These are phyloP conservation scores for Datisca glomerata DNA, from an alignment of 306 rosid species.

Conservation along the genomic window DNA sequence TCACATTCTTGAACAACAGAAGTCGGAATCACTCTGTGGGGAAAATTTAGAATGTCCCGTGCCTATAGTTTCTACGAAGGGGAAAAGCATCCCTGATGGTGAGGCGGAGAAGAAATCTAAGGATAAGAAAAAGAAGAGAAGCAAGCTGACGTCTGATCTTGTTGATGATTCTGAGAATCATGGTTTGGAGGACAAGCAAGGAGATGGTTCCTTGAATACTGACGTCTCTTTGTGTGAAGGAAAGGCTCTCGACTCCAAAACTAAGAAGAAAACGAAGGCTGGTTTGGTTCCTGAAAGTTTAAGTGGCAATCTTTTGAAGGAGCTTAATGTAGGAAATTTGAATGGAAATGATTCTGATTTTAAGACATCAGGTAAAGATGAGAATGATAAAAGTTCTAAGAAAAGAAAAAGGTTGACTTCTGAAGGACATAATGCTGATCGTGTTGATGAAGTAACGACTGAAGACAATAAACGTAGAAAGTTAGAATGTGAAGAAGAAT, in stretches of 20 bases:
- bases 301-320: conserved; percentile 9
- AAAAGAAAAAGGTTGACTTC: conserved; percentile 52
- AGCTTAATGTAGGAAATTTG: conserved; percentile 2
- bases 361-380: conserved; percentile 19
- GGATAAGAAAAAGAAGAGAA: conserved; percentile 47
- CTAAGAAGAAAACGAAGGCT: conserved; percentile 25
- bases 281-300: conserved; percentile 12
- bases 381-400: conserved; percentile 42
- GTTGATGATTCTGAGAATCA: conserved; percentile 12
- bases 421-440: conserved; percentile 31
- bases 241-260: conserved; percentile 18
- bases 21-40: conserved; percentile 12
- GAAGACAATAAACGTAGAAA: conserved; percentile 56
- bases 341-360: conserved; percentile 15
- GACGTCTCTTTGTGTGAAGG: conserved; percentile 5
- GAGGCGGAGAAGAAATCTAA: conserved; percentile 36
- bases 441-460: conserved; percentile 21
- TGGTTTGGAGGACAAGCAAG: conserved; percentile 6
- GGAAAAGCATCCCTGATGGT: conserved; percentile 13
- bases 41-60: conserved; percentile 19
- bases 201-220: not conserved
- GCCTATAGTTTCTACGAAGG: conserved; percentile 20
- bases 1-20: conserved; percentile 15
- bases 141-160: conserved; percentile 18
- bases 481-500: conserved; percentile 22